phyloP scores from a whole-genome alignment of 495 filamentous ascomycete genomes.

The Xylaria palmicola region DNA sequence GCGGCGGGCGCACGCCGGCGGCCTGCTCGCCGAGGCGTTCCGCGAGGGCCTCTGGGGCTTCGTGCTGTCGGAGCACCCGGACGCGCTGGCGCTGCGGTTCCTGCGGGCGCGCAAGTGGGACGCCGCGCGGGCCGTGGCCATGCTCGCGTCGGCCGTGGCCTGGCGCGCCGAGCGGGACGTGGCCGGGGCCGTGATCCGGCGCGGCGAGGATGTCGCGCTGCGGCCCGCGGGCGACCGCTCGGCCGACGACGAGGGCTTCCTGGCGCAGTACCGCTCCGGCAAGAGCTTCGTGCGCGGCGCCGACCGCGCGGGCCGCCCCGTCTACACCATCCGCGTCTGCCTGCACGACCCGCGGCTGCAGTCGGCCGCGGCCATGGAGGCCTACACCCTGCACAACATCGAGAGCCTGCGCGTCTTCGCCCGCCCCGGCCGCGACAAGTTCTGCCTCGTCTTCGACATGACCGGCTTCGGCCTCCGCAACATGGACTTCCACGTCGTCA shows the following conservation, averaged over 20 bases:
- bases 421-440: neutral
- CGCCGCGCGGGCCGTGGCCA: neutral
- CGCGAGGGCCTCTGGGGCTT: slow-evolving; percentile 11
- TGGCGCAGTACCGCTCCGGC: slow-evolving; percentile 15
- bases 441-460: slow-evolving; percentile 16
- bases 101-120: slow-evolving; percentile 16
- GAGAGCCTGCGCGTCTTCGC: slow-evolving; percentile 5
- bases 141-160: slow-evolving; percentile 12
- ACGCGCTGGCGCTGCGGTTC: slow-evolving; percentile 8
- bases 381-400: slow-evolving; percentile 11
- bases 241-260: slow-evolving; percentile 10
- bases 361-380: slow-evolving; percentile 3
- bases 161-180: slow-evolving; percentile 11
- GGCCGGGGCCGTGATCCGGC: neutral
- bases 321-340: slow-evolving; percentile 1
- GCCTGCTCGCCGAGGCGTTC: neutral
- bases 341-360: slow-evolving; percentile 8
- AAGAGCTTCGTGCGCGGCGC: slow-evolving; percentile 9
- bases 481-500: slow-evolving; percentile 15
- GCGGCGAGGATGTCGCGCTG: neutral
- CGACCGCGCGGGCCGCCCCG: neutral
- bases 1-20: neutral
- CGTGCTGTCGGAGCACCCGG: slow-evolving; percentile 6
- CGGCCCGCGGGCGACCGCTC: slow-evolving; percentile 1
- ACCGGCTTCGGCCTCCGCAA: slow-evolving; percentile 11